These are phyloP conservation scores for barrel medic (Medicago truncatula) DNA, from an alignment of 306 rosid species.

Conservation along the genomic window MtrunA17r5.0-ANR NC_053045.1:2281501-2282000, in stretches of 20 bases:
- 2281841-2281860: not conserved
- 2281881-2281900: conserved; percentile 6
- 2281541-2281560: too few relatives aligned
- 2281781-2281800: not conserved
- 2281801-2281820: conserved; percentile 23
- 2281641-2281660: not conserved
- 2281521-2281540: too few relatives aligned
- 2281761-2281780: not conserved
- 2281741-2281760: not conserved
- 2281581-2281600: too few relatives aligned
- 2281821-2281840: not conserved
- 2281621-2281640: not conserved
- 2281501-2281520: too few relatives aligned
- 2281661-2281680: not conserved
- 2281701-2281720: not conserved
- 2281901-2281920: not conserved
- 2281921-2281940: conserved; percentile 22
- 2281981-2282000: conserved; percentile 31
- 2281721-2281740: conserved; percentile 4
- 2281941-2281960: conserved; percentile 6
- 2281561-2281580: too few relatives aligned
- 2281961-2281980: conserved; percentile 26
- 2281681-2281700: not conserved
- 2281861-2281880: too few relatives aligned
- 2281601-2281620: not conserved